Evolutionary conservation across 305 asterid genomes (phyloP), one percentile per base, ranked within the genome.

Genomic region (Plantago lanceolata): DNA sequence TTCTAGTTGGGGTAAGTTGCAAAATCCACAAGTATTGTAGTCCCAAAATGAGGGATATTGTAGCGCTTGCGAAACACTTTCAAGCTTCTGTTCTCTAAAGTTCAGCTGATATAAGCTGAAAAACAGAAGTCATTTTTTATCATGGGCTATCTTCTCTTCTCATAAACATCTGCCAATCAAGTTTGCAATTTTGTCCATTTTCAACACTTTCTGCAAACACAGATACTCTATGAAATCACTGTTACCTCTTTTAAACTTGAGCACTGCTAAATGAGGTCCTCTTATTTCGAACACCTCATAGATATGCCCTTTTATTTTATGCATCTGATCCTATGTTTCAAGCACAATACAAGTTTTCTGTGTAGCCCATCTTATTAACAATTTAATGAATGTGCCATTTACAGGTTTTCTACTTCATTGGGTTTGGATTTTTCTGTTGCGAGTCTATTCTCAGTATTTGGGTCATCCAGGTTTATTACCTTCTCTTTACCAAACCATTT

Each of bases 361-460:
- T 19, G 43, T 48, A 65, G 35, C 45, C n/a, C 19, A 17, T 8
- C 40, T 33, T 6, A n/a, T n/a, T n/a, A 15, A 29, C 18, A 19
- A 68, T 15, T 31, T 24, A 24, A 24, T 24, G 62, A 47, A 26
- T 47, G 20, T 53, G 17, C 5, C 3, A 19, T 21, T 14, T 55
- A 33, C 75, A 93, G 99, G 49, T 91, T 48, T 89, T 91, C 87
- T 91, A 91, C 79, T 91, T 91, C 83, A 81, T 91, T 26, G 98
- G 98, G 5, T 91, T 89, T 45, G 98, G 95, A 63, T 68, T 88
- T 4, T 91, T 91, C 79, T 86, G 96, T 76, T 76, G 85, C 3
- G 98, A 91, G 69, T 68, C 89, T 19, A 70, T 83, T 43, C 85
- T 91, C 67, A 91, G 95, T 86, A 57, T 91, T 52, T 86, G 94